Conservation (phyloP, 1,284 basidiomycete genomes). For the Vanrija pseudolonga region DNA sequence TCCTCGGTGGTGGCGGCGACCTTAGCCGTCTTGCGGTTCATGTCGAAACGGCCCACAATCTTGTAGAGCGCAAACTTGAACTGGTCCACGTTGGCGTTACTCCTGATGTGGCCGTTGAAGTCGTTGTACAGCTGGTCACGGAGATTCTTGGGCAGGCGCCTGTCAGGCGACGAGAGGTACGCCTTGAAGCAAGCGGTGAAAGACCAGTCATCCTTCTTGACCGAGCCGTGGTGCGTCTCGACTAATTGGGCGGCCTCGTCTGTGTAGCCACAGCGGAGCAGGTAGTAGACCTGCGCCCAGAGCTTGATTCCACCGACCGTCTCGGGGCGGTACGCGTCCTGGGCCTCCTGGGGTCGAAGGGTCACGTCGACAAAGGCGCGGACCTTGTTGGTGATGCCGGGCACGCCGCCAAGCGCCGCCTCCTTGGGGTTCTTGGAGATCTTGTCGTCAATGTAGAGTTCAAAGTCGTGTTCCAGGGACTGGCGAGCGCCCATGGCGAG, state of each 20-base stretch:
- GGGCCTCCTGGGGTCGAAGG: slow-evolving; percentile 58
- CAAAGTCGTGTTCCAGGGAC: slow-evolving; percentile 66
- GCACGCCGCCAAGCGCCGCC: slow-evolving; percentile 86
- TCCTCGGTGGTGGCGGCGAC: slow-evolving; percentile 93
- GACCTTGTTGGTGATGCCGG: slow-evolving; percentile 83
- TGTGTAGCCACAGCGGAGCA: slow-evolving; percentile 79
- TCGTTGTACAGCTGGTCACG: slow-evolving; percentile 80
- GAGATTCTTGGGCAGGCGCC: slow-evolving; percentile 71
- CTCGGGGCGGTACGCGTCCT: slow-evolving; percentile 83
- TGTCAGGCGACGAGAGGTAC: slow-evolving; percentile 78
- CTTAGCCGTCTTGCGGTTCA: slow-evolving; percentile 72
- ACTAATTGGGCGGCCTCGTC: slow-evolving; percentile 78
- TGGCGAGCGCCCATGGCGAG: slow-evolving; percentile 38
- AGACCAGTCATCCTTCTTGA: slow-evolving; percentile 75
- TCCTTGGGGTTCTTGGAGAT: slow-evolving; percentile 79
- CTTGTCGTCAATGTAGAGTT: slow-evolving; percentile 76
- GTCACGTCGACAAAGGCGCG: slow-evolving; percentile 76
- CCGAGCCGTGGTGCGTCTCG: slow-evolving; percentile 64
- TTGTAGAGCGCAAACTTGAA: slow-evolving; percentile 96
- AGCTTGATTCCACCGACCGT: slow-evolving; percentile 77
- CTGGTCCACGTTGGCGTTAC: slow-evolving; percentile 74
- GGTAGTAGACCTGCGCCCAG: slow-evolving; percentile 89
- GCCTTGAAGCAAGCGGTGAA: slow-evolving; percentile 81
- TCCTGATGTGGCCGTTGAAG: slow-evolving; percentile 89
- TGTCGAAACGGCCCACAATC: slow-evolving; percentile 88